Conservation (phyloP, 2,329 filamentous ascomycete species). For the Magnaporthiopsis incrustans region DNA sequence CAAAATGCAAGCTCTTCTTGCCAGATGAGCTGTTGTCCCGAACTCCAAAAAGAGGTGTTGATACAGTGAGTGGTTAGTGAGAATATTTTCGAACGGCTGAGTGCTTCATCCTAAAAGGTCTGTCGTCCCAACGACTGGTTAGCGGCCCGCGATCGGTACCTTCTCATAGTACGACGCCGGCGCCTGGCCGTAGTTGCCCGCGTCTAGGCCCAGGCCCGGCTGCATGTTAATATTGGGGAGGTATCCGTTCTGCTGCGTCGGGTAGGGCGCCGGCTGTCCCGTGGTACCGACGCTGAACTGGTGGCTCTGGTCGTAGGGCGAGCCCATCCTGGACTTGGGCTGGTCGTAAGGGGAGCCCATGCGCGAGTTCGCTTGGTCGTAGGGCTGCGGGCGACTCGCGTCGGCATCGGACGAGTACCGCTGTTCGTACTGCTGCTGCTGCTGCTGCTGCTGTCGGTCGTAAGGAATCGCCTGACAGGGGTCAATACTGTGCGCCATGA, state of each 20-base stretch:
- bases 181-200: neutral
- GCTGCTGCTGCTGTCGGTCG: neutral
- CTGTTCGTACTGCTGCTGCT: neutral
- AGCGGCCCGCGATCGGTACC: neutral
- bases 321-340: constrained; percentile 1
- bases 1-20: neutral
- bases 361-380: constrained; percentile 1
- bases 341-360: constrained; percentile 5
- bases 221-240: neutral
- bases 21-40: neutral
- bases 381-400: constrained; percentile 5
- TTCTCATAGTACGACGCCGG: neutral
- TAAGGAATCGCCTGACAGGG: neutral
- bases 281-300: constrained; percentile 1
- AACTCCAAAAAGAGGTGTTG: neutral
- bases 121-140: neutral
- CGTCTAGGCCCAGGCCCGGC: constrained; percentile 3
- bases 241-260: constrained; percentile 1
- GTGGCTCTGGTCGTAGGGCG: constrained; percentile 5
- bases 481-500: neutral
- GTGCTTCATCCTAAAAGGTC: neutral
- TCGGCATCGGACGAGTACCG: neutral
- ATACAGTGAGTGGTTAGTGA: neutral
- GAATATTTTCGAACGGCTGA: neutral
- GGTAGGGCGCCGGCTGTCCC: constrained; percentile 2